Evolutionary conservation across 2,329 filamentous ascomycete genomes (phyloP).

Genomic region (Pezicula neosporulosa): DNA sequence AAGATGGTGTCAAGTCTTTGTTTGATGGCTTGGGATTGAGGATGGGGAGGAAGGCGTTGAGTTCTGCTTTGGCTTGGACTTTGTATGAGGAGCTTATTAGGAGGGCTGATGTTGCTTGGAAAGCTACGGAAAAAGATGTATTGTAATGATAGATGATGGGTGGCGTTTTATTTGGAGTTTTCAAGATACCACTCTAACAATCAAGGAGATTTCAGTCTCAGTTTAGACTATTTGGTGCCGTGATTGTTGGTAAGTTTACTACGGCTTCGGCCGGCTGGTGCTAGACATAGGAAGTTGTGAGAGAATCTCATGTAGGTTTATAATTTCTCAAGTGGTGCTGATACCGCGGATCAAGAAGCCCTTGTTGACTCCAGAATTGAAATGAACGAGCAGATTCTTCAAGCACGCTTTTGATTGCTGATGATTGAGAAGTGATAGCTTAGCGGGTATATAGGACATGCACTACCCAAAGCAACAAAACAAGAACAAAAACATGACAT

Average conservation of each 20-base stretch:
- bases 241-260: neutral
- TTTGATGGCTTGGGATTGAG: slow-evolving; percentile 83
- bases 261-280: neutral
- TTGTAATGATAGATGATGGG: slow-evolving; percentile 10
- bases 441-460: too few relatives aligned
- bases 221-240: neutral
- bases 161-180: slow-evolving; percentile 2
- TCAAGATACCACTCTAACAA: slow-evolving; percentile 11
- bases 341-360: too few relatives aligned
- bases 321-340: too few relatives aligned
- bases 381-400: too few relatives aligned
- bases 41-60: slow-evolving; percentile 88
- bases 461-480: too few relatives aligned
- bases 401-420: too few relatives aligned
- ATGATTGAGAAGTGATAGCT: too few relatives aligned
- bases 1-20: slow-evolving; percentile 77
- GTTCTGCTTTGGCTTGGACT: slow-evolving; percentile 95
- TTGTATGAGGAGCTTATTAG: slow-evolving; percentile 91
- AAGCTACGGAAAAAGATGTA: slow-evolving; percentile 4
- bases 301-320: too few relatives aligned
- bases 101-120: slow-evolving; percentile 46
- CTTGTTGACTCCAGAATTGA: too few relatives aligned
- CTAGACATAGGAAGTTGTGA: too few relatives aligned
- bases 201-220: neutral
- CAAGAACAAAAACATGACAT: slow-evolving; percentile 4